These are phyloP conservation scores for Creolimax fragrantissima DNA, from an alignment of 78 protist genomes.

Conservation along the genomic window DNA sequence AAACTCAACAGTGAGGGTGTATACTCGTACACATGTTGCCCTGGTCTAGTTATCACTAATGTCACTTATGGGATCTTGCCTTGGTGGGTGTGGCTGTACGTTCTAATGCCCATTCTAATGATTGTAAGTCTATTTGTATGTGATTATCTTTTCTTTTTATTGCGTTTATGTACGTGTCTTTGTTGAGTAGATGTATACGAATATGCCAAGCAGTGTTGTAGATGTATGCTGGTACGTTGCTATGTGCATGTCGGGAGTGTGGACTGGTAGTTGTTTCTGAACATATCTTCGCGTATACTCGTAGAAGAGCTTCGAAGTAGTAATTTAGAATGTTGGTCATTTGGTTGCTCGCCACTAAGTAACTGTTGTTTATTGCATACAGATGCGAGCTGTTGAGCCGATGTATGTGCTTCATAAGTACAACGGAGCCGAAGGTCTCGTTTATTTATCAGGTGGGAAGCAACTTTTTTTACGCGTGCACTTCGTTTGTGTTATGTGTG, in stretches of 20 bases:
- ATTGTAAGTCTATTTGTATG: background rate
- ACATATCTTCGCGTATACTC: too few species aligned
- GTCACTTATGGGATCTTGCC: background rate
- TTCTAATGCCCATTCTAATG: background rate
- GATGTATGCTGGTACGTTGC: background rate
- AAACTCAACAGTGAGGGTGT: background rate
- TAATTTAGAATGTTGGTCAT: background rate
- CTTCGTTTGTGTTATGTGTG: too few species aligned
- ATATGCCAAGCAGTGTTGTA: background rate
- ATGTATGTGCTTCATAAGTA: background rate
- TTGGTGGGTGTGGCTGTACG: background rate
- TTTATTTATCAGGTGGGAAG: background rate
- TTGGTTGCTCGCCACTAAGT: background rate
- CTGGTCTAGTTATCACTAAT: background rate
- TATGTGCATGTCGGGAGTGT: background rate
- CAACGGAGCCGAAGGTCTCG: background rate
- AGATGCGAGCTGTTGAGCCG: background rate
- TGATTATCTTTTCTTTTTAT: background rate
- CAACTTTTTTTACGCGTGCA: too few species aligned
- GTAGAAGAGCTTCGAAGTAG: too few species aligned
- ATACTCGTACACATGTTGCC: conserved; percentile 6
- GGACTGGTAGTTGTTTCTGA: too few species aligned
- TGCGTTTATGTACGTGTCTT: background rate
- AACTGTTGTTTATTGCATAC: background rate
- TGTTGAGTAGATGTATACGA: too few species aligned